Base-by-base conservation (phyloP, 2,329 filamentous ascomycete genomes). In the Hymenoscyphus infarciens region DNA sequence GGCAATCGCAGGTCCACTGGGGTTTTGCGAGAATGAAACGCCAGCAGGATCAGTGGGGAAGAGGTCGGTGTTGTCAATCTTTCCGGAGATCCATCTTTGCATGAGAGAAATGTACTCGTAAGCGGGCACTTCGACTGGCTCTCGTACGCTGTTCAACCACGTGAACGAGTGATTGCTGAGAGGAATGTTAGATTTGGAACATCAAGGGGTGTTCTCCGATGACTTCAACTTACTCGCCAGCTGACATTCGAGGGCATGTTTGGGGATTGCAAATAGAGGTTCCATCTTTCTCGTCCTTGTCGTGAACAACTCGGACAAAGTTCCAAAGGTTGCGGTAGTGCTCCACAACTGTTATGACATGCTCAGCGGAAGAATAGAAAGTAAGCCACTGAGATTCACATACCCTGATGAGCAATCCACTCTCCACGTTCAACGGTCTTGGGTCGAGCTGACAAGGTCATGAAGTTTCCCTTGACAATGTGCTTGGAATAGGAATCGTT, bases 381-480 rank as follows among this genome's bases (percentile, higher is more conserved):
- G 29, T 27, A 15, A 57, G 4, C 22, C 13, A 25, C 15, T 53
- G 49, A 60, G 4, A 31, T 33, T 42, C 25, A 27, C 55, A 79
- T 82, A 96, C 94, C 88, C 82, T 97, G 94, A 76, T 97, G 92
- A 66, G 93, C 93, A 70, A 97, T 84, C 94, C 94, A 98, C 77
- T 98, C 94, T 68, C 92, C 94, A 74, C 92, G 87, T 73, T 97
- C 94, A 55, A 97, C 91, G 62, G 95, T 93, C 80, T 94, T 93
- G 25, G 94, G 94, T 74, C 93, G 89, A 57, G 92, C 92, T 72
- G 93, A 96, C 64, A 98, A 79, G 11, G 94, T 97, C 88, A 97
- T 92, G 75, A 98, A 97, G 79, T 97, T 98, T 64, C 94, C 94
- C 80, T 94, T 96, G 73, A 97, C 93, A 68, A 97, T 96, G 73